Base-by-base conservation (phyloP, 768 basidiomycete species). In the Boletus reticuloceps region DNA sequence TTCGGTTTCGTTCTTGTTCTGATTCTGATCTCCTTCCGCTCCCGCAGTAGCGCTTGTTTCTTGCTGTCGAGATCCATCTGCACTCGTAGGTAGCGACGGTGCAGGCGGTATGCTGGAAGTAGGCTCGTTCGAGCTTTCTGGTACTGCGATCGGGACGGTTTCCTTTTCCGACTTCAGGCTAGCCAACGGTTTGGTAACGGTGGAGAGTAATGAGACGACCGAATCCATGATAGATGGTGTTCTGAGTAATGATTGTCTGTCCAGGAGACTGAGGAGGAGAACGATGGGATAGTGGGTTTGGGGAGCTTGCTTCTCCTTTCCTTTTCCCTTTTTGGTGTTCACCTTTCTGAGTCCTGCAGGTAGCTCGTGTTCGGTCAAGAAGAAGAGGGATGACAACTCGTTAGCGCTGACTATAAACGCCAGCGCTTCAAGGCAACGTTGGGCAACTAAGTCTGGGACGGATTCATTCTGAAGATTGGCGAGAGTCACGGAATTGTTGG, bases 331-430 rank as follows among this genome's bases (percentile, higher is more conserved):
- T 72, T 89, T 91, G 19, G 82, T 82, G 8, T 79, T 72, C 13
- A 77, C 71, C 60, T 85, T 82, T 58, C 85, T 84, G 16, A 95
- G 79, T 43, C 89, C 88, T n/a, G 79, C 79, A 7, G 89, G 87
- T 34, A 94, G 77, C 60, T 99, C 97, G 61, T 98, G 94, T 71
- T 99, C 97, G 1, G 87, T 91, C 56, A 99, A 79, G 84, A 99
- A 98, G 80, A 95, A 98, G 17, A 92, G 72, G 1, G 94, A 89
- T 1, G 91, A 90, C 17, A 82, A 70, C 55, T 93, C 88, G 68
- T 97, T 98, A 22, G 85, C 79, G 53, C 78, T 82, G 69, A 97
- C 94, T 60, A 98, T 92, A 68, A 83, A 91, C 0, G 85, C 85
- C 64, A 99, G 75, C 3, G 90, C 91, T 67, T 99, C 97, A 16